Evolutionary conservation across 768 basidiomycete genomes (phyloP), one percentile per base, ranked within the genome.

Genomic region (Leccinum imitatum): DNA sequence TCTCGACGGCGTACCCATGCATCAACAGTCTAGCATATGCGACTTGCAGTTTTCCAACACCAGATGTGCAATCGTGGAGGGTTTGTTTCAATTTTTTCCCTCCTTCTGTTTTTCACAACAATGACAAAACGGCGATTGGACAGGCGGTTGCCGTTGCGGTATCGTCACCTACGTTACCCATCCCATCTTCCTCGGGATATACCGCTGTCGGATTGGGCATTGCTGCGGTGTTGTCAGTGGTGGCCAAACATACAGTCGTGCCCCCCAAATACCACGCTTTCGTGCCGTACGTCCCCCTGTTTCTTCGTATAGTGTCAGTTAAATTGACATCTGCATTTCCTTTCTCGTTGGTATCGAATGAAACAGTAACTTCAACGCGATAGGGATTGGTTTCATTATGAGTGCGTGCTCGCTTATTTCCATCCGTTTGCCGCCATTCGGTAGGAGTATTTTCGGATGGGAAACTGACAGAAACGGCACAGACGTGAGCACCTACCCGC

Each of bases 1-100:
- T 87, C 78, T 82, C 81, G 53, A 84, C 80, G 59, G 83, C 84
- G 14, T 77, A 81, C 15, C 84, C 85, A 35, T 88, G 84, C 66
- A 88, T 88, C 69, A 74, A 71, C 7, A 41, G 63, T 46, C 46
- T 63, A 2, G 23, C 33, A 6, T 68, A 63, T 37, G 48, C 59
- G 10, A 61, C 63, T 3, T 69, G 67, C 35, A 62, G 59, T 53
- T 72, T 67, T 41, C 70, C 69, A 17, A 63, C 57, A 14, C 63
- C 66, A 19, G 66, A 69, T 39, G 68, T 71, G 3, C 69, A 71
- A 25, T 59, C 70, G 27, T 71, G 63, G 68, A 53, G 62, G 47
- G 65, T 71, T 11, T 19, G 30, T 33, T 3, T 21, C 9, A 0
- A 4, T 7, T 13, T 8, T 10, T 1, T 19, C 3, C 15, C 21